Percentiles rank a stretch among this genome's conserved stretches.
phyloP scores from a whole-genome alignment of 768 basidiomycete genomes.

The Pleurotus sapidus region DNA sequence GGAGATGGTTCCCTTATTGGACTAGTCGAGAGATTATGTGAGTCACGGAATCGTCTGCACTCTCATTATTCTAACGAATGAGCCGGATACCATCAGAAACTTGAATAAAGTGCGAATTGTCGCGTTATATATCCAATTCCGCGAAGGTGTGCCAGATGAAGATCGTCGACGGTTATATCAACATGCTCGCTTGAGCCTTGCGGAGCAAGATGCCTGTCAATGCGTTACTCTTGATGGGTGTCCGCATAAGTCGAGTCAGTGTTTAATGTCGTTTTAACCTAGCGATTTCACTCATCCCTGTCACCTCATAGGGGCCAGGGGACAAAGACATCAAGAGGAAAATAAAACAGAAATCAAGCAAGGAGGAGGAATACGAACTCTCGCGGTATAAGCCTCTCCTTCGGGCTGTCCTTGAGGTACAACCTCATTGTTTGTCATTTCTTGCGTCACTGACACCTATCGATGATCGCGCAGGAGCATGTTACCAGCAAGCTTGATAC shows the following conservation, averaged over 20 bases:
- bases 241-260: conserved; percentile 78
- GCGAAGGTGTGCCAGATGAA: conserved; percentile 98
- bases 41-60: conserved; percentile 29
- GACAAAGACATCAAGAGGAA: conserved; percentile 82
- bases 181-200: conserved; percentile 82
- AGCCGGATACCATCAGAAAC: conserved; percentile 46
- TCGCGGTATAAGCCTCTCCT: conserved; percentile 90
- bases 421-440: background rate
- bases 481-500: conserved; percentile 72
- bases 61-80: background rate
- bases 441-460: background rate
- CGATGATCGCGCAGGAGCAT: conserved; percentile 62
- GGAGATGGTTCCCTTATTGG: conserved; percentile 97
- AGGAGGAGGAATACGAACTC: conserved; percentile 96
- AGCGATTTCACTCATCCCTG: background rate
- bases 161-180: conserved; percentile 93
- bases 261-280: background rate
- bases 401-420: conserved; percentile 79
- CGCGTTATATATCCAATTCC: conserved; percentile 89
- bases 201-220: conserved; percentile 95
- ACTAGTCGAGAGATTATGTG: conserved; percentile 58
- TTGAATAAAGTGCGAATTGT: conserved; percentile 94
- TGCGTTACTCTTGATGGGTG: conserved; percentile 77
- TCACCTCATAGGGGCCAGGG: conserved; percentile 51
- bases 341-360: conserved; percentile 68